These are phyloP conservation scores for Starmerella floricola DNA, from an alignment of 805 yeast species.

Conservation along the genomic window DNA sequence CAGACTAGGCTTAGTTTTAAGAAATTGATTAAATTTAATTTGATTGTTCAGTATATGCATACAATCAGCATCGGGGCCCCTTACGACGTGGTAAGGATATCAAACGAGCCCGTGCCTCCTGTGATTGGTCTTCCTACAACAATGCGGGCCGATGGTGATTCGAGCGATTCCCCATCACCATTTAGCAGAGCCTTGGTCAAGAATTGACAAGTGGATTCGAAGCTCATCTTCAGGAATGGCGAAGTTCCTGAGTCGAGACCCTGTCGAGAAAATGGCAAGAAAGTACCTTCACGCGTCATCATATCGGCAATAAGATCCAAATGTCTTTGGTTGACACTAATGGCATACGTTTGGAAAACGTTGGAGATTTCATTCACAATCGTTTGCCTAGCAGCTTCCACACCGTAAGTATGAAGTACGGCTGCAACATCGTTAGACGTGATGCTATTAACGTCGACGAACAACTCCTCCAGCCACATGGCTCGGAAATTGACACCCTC, in stretches of 20 bases:
- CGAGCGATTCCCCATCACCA: slow-evolving; percentile 75
- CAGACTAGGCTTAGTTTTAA: too few species aligned
- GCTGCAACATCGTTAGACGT: slow-evolving; percentile 88
- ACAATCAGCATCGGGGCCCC: too few species aligned
- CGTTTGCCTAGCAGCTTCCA: slow-evolving; percentile 97
- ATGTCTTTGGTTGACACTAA: slow-evolving; percentile 83
- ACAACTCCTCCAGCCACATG: slow-evolving; percentile 96
- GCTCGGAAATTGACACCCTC: slow-evolving; percentile 97
- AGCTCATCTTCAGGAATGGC: slow-evolving; percentile 96
- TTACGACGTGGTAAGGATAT: slow-evolving; percentile 34
- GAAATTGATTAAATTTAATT: too few species aligned
- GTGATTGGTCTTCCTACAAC: slow-evolving; percentile 82
- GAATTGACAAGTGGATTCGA: slow-evolving; percentile 96
- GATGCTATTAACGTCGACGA: slow-evolving; percentile 79
- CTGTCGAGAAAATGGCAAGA: slow-evolving; percentile 92
- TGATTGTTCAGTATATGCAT: too few species aligned
- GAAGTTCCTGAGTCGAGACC: slow-evolving; percentile 95
- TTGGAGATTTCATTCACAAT: slow-evolving; percentile 90
- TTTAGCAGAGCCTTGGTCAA: slow-evolving; percentile 91
- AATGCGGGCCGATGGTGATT: slow-evolving; percentile 84
- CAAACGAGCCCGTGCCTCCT: slow-evolving; percentile 96
- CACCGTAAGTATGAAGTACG: slow-evolving; percentile 85
- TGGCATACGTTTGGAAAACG: slow-evolving; percentile 94
- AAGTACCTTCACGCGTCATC: slow-evolving; percentile 98
- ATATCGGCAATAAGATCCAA: slow-evolving; percentile 93